Evolutionary conservation across 2,329 filamentous ascomycete species (phyloP).

Genomic region (Westerdykella ornata): DNA sequence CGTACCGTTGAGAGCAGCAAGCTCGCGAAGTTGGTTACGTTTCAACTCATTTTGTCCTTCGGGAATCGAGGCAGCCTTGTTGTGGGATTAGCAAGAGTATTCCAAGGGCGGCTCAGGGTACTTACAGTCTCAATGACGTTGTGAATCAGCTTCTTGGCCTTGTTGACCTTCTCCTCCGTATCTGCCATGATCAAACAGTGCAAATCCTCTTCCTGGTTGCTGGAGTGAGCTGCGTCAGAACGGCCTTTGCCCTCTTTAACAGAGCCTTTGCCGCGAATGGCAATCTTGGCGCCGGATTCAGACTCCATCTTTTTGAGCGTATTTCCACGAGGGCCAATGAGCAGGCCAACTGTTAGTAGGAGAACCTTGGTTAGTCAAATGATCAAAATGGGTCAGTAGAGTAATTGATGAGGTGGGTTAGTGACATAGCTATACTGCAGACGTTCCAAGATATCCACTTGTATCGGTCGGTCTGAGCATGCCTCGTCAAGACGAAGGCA

Average conservation of each 20-base stretch:
- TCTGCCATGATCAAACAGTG: slow-evolving; percentile 99
- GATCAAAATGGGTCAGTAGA: slow-evolving; percentile 38
- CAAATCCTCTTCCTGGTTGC: slow-evolving; percentile 99
- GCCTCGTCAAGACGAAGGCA: slow-evolving; percentile 42
- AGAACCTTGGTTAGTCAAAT: slow-evolving; percentile 81
- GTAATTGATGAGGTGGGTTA: slow-evolving; percentile 30
- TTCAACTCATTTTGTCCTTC: slow-evolving; percentile 99
- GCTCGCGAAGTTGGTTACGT: slow-evolving; percentile 94
- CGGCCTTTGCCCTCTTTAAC: slow-evolving; percentile 99
- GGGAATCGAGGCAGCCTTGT: slow-evolving; percentile 95
- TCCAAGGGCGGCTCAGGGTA: slow-evolving; percentile 18
- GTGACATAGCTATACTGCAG: slow-evolving; percentile 37
- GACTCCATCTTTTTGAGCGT: slow-evolving; percentile 99
- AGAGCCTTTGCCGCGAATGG: slow-evolving; percentile 97
- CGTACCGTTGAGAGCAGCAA: slow-evolving; percentile 96
- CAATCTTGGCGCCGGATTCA: slow-evolving; percentile 96
- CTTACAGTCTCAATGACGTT: slow-evolving; percentile 97
- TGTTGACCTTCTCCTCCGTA: slow-evolving; percentile 98
- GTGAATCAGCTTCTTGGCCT: slow-evolving; percentile 96
- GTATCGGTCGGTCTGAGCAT: slow-evolving; percentile 31
- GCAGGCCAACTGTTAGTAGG: slow-evolving; percentile 91
- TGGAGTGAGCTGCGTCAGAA: slow-evolving; percentile 96
- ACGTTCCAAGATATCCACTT: slow-evolving; percentile 23
- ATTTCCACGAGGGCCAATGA: slow-evolving; percentile 99
- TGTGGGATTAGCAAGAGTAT: slow-evolving; percentile 24